Base-by-base conservation (phyloP, 257 asterid genomes). In the Eucommia ulmoides region DNA sequence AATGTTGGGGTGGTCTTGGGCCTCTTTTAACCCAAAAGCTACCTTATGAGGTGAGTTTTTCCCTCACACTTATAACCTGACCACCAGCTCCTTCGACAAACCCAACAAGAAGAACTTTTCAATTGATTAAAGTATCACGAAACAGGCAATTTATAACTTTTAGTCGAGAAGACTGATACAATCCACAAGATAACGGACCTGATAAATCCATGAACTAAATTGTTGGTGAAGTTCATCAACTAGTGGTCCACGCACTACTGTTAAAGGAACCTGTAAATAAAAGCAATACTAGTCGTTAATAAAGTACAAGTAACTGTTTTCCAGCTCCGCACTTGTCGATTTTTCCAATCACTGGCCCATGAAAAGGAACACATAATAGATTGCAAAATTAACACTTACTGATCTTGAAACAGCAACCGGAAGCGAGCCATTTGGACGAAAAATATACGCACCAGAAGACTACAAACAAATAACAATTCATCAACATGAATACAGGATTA, bases 191-290 rank as follows among this genome's bases (percentile, higher is more conserved):
- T n/a, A n/a, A n/a, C 41, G 38, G 35, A 84, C 95, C 92, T 86
- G 96, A 67, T 71, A 57, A 59, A 83, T 74, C 96, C 96, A 87
- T 55, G 96, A 56, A 62, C 59, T 71, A 61, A 87, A 87, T 59
- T 75, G 74, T 68, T 83, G 96, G 65, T 87, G 94, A 72, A 87
- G 78, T 60, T 87, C 94, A 68, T 87, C 81, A 50, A 87, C 72
- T 26, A 87, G 69, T 46, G 82, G 81, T 49, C 96, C 96, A 15
- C 71, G 78, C 20, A 76, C 19, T 23, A 87, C 71, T 73, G 80
- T 83, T 64, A 78, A 24, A 4, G 86, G 69, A 50, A 85, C 84
- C 95, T 85, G 60, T 49, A 65, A 53, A 42, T 55, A 58, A 49
- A 22, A 14, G 8, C 20, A 29, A 44, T 53, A 24, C 49, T 62